A percentile compares a stretch with the other conserved stretches of the same genome.
These are phyloP conservation scores for Microdochium trichocladiopsis DNA, from an alignment of 2,329 filamentous ascomycete genomes.

Conservation along the genomic window DNA sequence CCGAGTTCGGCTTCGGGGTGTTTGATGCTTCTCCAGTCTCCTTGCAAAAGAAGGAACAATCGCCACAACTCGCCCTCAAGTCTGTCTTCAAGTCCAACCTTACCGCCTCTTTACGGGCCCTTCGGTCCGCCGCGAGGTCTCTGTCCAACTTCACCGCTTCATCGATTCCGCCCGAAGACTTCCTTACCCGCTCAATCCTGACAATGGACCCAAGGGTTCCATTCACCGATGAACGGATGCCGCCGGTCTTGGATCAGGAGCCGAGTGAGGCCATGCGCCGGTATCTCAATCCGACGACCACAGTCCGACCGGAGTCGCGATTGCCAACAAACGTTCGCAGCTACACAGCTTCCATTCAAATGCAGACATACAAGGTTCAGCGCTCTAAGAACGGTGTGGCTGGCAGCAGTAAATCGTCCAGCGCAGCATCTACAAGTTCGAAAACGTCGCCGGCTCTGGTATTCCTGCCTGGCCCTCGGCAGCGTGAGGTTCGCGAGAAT, in stretches of 20 bases:
- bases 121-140: constrained; percentile 57
- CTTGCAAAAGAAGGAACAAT: constrained; percentile 20
- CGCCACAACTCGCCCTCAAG: constrained; percentile 35
- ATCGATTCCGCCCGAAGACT: constrained; percentile 58
- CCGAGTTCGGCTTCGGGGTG: constrained; percentile 41
- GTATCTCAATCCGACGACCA: constrained; percentile 59
- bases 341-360: constrained; percentile 63
- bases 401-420: constrained; percentile 14
- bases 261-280: constrained; percentile 60
- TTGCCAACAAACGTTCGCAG: constrained; percentile 23
- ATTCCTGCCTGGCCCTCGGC: constrained; percentile 41
- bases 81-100: constrained; percentile 63
- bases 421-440: constrained; percentile 13
- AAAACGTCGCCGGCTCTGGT: constrained; percentile 23
- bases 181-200: constrained; percentile 60
- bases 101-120: constrained; percentile 57
- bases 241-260: constrained; percentile 54
- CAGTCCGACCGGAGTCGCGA: constrained; percentile 34
- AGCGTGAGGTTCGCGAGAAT: constrained; percentile 64
- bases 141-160: constrained; percentile 57
- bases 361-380: constrained; percentile 62
- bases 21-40: constrained; percentile 27
- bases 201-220: constrained; percentile 60
- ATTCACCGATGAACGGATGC: constrained; percentile 61
- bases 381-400: constrained; percentile 32